Evolutionary conservation across 2,329 filamentous ascomycete genomes (phyloP), one percentile per base, ranked within the genome.

Genomic region (Aspergillus unguis): DNA sequence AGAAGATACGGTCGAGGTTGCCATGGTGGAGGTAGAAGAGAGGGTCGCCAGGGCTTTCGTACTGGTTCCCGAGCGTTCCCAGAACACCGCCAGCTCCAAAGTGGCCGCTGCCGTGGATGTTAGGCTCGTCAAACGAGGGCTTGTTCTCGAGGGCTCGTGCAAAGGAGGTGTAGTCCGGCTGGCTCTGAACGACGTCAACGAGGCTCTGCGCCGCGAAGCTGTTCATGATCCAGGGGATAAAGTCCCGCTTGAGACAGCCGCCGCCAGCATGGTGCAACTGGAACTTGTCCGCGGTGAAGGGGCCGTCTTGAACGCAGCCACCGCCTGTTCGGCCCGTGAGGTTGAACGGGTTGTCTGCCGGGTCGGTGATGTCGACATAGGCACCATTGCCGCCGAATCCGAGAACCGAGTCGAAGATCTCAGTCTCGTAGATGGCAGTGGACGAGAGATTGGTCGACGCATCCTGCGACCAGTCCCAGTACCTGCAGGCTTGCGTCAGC

Each of bases 21-120:
- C 62, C 60, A 52, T 74, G 68, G 52, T 75, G 71, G 27, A 74
- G 58, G 38, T 64, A 75, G 58, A 70, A 76, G 3, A 68, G 49
- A 23, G 67, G 74, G 44, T 61, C 64, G 43, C 54, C 54, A n/a
- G 58, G 56, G 33, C 57, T 57, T n/a, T 52, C 42, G 35, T 53
- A 51, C 28, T 49, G 38, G 31, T 59, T 57, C 3, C 57, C 57
- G 3, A 59, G 44, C 8, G 55, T 57, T 11, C 57, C 57, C 6
- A 57, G 52, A n/a, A 57, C 50, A 45, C 57, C 57, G 5, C 55
- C 57, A 10, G 53, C 52, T 11, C 54, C 55, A 32, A 57, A 59
- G 36, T 57, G 55, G 1, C 41, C 55, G 33, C 48, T 52, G 7
- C 57, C 57, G 35, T 59, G 57, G 32, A 59, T 59, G 11, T 59